Percentiles rank a stretch among this genome's conserved stretches.
Conservation (phyloP, 352 stramenopile species). For the Globisporangium recalcitrans region DNA sequence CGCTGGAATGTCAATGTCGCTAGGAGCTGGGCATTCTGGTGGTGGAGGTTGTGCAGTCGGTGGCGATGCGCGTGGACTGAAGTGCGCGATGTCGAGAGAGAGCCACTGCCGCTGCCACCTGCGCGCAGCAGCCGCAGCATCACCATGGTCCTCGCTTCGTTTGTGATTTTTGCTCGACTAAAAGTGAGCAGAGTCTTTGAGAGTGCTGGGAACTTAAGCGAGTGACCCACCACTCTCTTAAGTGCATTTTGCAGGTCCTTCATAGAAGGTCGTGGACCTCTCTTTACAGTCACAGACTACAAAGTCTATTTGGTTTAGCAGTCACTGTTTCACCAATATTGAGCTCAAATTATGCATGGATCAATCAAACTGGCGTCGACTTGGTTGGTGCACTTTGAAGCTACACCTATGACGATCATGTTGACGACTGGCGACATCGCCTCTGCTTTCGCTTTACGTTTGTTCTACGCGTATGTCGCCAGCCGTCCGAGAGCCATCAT, state of each 20-base stretch:
- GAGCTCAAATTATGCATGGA: too few relatives aligned
- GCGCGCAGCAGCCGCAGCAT: conserved; percentile 2
- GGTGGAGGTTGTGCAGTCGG: neutral
- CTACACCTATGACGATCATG: neutral
- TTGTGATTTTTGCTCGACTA: neutral
- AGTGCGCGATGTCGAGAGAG: neutral
- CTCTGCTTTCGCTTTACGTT: neutral
- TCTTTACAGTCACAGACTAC: too few relatives aligned
- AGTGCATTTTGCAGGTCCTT: too few relatives aligned
- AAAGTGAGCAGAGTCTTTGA: too few relatives aligned
- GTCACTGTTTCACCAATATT: too few relatives aligned
- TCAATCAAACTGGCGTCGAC: too few relatives aligned
- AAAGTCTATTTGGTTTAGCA: too few relatives aligned
- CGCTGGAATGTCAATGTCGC: too few relatives aligned
- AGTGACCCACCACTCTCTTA: too few relatives aligned
- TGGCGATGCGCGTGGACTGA: neutral
- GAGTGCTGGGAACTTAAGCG: too few relatives aligned
- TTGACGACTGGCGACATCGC: conserved; percentile 2
- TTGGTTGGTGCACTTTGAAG: too few relatives aligned
- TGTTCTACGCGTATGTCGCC: neutral
- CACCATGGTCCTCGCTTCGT: neutral
- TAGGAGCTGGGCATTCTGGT: neutral
- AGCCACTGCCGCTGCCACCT: neutral
- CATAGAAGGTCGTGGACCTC: too few relatives aligned
- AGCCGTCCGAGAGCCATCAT: neutral